These are phyloP conservation scores for Xylaria sp. DNA, from an alignment of 2,329 filamentous ascomycete species.

Conservation along the genomic window DNA sequence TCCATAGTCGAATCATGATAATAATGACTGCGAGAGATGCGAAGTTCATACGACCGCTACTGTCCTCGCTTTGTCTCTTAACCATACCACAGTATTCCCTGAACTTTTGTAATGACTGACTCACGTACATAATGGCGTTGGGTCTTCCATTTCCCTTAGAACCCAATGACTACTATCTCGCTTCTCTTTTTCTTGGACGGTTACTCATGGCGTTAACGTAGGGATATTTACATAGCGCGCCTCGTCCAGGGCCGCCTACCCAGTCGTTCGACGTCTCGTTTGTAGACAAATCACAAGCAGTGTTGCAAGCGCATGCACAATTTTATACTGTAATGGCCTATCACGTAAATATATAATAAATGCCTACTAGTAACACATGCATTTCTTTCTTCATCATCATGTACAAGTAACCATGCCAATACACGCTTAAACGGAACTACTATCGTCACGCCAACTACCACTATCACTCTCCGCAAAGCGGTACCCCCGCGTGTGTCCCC, in stretches of 20 bases:
- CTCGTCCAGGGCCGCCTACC: neutral
- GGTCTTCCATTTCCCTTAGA: no score
- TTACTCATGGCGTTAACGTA: neutral
- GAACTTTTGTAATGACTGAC: neutral
- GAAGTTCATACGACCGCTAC: neutral
- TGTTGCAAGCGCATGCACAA: neutral
- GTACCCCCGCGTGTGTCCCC: conserved; percentile 23
- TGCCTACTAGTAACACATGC: conserved; percentile 7
- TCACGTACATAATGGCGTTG: neutral
- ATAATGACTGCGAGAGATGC: neutral
- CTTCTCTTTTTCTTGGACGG: no score
- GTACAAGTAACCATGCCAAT: conserved; percentile 31
- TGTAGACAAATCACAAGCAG: neutral
- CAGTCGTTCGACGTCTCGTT: neutral
- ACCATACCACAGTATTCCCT: neutral
- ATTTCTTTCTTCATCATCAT: conserved; percentile 41
- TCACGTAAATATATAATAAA: neutral
- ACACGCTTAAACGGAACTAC: conserved; percentile 30
- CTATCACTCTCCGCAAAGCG: conserved; percentile 31
- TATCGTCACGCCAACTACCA: conserved; percentile 32
- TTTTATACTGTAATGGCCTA: neutral
- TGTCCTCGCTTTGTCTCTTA: neutral
- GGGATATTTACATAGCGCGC: neutral
- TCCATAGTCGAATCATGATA: neutral
- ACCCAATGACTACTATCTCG: no score